These are phyloP conservation scores for Calonectria henricotiae DNA, from an alignment of 2,329 filamentous ascomycete species.

Conservation along the genomic window DNA sequence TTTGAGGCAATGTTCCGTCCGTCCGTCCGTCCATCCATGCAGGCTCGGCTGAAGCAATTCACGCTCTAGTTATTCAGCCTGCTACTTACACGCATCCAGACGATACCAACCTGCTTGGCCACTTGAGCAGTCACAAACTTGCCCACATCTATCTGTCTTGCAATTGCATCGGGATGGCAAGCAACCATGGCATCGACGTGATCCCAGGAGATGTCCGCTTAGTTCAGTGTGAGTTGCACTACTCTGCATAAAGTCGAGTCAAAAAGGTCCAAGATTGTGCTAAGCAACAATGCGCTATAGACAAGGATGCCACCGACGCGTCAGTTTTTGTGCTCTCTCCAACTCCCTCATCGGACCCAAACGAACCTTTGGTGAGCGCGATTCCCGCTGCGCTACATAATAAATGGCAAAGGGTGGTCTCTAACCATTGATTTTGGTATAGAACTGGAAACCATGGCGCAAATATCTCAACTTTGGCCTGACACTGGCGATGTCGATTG, in stretches of 20 bases:
- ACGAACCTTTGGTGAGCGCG: conserved; percentile 54
- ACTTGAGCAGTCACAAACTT: no score
- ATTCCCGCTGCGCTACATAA: background rate
- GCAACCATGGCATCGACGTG: conserved; percentile 17
- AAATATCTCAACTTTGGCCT: conserved; percentile 54
- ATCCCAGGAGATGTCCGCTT: conserved; percentile 45
- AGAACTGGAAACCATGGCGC: conserved; percentile 56
- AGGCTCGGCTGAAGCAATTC: background rate
- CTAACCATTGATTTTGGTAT: background rate
- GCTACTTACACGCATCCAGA: background rate
- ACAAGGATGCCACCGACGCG: conserved; percentile 41
- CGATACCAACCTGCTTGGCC: no score
- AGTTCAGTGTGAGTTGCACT: conserved; percentile 39
- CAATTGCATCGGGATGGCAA: conserved; percentile 33
- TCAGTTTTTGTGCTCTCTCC: conserved; percentile 44
- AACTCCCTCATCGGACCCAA: conserved; percentile 51
- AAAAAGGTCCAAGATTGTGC: background rate
- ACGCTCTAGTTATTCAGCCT: background rate
- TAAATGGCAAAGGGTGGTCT: background rate
- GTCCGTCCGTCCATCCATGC: background rate
- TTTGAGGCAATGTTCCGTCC: background rate
- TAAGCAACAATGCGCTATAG: conserved; percentile 19
- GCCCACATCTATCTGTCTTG: background rate
- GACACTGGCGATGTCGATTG: conserved; percentile 51
- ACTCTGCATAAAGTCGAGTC: background rate